Conservation (phyloP, 2,329 filamentous ascomycete species). For the Claviceps citrina region DNA sequence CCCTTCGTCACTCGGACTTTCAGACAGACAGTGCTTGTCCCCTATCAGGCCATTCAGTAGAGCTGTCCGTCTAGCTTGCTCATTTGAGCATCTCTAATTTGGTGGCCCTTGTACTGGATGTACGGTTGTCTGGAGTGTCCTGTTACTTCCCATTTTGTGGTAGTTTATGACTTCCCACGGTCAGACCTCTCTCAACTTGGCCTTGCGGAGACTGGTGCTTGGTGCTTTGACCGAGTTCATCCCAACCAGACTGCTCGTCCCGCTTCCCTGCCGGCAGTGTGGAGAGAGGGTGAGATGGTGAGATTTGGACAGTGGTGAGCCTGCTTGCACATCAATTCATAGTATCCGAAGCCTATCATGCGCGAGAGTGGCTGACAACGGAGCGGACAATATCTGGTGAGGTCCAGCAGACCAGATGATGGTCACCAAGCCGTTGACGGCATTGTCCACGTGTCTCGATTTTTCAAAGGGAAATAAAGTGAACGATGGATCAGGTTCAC, state of each 20-base stretch:
- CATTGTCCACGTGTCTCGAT: not conserved
- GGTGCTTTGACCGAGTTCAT: not conserved
- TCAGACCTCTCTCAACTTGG: not conserved
- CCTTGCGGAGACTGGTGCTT: not conserved
- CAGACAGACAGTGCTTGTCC: not conserved
- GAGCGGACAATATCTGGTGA: not conserved
- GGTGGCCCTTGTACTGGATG: not conserved
- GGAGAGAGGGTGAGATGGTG: too few species aligned
- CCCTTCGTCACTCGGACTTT: not conserved
- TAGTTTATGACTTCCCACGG: not conserved
- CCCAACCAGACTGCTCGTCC: not conserved
- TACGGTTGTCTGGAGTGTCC: not conserved
- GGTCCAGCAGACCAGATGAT: not conserved
- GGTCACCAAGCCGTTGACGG: not conserved
- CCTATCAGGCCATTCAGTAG: not conserved
- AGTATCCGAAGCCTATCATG: not conserved
- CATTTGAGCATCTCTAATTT: not conserved
- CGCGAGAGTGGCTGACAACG: not conserved
- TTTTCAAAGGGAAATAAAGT: not conserved
- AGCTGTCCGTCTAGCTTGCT: not conserved
- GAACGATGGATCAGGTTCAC: not conserved
- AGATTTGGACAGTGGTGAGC: not conserved
- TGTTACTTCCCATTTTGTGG: not conserved
- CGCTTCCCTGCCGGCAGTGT: not conserved
- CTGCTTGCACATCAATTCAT: not conserved